phyloP scores from a whole-genome alignment of 768 basidiomycete species.

The Kwoniella sp. region DNA sequence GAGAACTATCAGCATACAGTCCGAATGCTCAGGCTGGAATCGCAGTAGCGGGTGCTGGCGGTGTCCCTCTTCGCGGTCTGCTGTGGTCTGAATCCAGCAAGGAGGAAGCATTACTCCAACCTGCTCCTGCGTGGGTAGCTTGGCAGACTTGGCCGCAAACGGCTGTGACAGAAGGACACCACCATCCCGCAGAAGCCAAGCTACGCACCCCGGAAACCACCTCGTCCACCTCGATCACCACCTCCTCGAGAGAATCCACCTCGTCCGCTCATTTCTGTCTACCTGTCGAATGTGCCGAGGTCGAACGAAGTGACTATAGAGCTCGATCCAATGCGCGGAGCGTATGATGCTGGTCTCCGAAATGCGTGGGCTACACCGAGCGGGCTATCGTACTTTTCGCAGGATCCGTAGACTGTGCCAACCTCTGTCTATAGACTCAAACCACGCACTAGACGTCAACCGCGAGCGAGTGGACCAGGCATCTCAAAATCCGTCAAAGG shows the following conservation, averaged over 20 bases:
- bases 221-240: conserved; percentile 30
- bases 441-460: too few species aligned
- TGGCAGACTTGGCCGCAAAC: too few species aligned
- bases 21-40: neutral
- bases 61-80: neutral
- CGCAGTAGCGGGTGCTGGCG: neutral
- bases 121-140: too few species aligned
- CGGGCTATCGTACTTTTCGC: neutral
- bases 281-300: neutral
- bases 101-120: too few species aligned
- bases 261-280: conserved; percentile 34
- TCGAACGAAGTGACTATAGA: neutral
- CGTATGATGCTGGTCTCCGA: neutral
- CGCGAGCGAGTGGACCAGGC: too few species aligned
- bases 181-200: too few species aligned
- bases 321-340: neutral
- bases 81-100: neutral
- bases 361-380: neutral
- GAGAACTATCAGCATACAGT: neutral
- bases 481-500: neutral
- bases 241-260: conserved; percentile 43
- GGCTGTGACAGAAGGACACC: too few species aligned
- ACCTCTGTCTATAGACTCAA: neutral
- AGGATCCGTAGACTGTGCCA: neutral
- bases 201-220: conserved; percentile 31